Percentiles rank a stretch among this genome's conserved stretches.
These are phyloP conservation scores for Phycomyces nitens DNA, from an alignment of 192 early-diverging fungal genomes.

Conservation along the genomic window DNA sequence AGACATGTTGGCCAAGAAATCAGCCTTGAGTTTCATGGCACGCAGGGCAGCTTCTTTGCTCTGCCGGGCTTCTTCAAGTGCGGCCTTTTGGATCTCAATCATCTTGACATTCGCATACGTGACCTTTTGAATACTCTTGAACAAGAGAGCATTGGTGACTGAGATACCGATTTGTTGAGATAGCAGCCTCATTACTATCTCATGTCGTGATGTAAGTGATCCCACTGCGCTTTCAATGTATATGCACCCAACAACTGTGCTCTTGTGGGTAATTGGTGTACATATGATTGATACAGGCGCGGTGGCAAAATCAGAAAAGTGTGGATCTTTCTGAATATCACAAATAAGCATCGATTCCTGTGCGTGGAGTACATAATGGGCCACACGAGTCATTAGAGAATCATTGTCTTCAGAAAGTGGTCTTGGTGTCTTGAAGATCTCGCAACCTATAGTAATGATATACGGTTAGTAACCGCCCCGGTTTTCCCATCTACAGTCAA, in stretches of 20 bases:
- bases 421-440: slow-evolving; percentile 21
- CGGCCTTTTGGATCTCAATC: slow-evolving; percentile 34
- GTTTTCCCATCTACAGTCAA: neutral
- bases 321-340: slow-evolving; percentile 26
- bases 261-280: slow-evolving; percentile 45
- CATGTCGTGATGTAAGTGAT: slow-evolving; percentile 22
- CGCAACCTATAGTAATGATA: slow-evolving; percentile 7
- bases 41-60: slow-evolving; percentile 32
- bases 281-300: slow-evolving; percentile 41
- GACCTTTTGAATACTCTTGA: slow-evolving; percentile 42
- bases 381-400: slow-evolving; percentile 22
- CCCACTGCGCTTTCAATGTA: slow-evolving; percentile 46
- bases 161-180: slow-evolving; percentile 48
- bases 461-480: neutral
- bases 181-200: slow-evolving; percentile 39
- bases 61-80: slow-evolving; percentile 28
- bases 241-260: slow-evolving; percentile 39
- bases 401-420: slow-evolving; percentile 24
- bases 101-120: slow-evolving; percentile 31
- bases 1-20: slow-evolving; percentile 75
- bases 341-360: slow-evolving; percentile 27
- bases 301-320: slow-evolving; percentile 25
- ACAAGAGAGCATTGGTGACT: slow-evolving; percentile 46
- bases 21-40: slow-evolving; percentile 45
- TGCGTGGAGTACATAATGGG: slow-evolving; percentile 24